These are phyloP conservation scores for Globisporangium paddicum DNA, from an alignment of 352 stramenopile genomes.

Conservation along the genomic window DNA sequence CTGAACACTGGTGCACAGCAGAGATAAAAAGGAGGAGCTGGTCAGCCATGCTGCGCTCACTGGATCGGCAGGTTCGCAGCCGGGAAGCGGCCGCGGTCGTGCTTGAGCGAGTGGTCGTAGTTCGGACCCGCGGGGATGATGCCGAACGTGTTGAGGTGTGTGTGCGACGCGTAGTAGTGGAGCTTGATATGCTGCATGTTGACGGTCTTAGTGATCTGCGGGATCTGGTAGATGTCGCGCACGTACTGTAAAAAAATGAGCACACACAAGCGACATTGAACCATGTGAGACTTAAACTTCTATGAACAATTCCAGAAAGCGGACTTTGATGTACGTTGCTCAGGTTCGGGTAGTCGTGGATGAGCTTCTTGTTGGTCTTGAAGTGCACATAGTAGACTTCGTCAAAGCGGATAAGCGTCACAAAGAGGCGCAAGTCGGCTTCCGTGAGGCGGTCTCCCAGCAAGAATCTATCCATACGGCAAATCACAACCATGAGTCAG, in stretches of 20 bases:
- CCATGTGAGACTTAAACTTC: neutral
- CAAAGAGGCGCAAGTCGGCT: slow-evolving; percentile 76
- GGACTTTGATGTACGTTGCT: slow-evolving; percentile 43
- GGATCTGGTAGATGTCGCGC: slow-evolving; percentile 92
- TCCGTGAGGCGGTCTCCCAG: slow-evolving; percentile 68
- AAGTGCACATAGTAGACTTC: slow-evolving; percentile 85
- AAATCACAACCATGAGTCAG: neutral
- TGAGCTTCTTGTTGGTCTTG: slow-evolving; percentile 87
- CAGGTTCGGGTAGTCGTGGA: slow-evolving; percentile 88
- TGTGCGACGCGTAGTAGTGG: slow-evolving; percentile 96
- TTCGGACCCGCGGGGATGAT: slow-evolving; percentile 89
- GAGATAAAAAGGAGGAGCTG: neutral
- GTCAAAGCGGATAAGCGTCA: slow-evolving; percentile 80
- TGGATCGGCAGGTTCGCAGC: slow-evolving; percentile 28
- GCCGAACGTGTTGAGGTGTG: slow-evolving; percentile 90
- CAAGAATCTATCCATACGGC: slow-evolving; percentile 29
- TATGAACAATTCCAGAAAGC: neutral
- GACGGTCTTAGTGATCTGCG: slow-evolving; percentile 79
- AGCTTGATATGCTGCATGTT: slow-evolving; percentile 97
- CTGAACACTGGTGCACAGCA: slow-evolving; percentile 2
- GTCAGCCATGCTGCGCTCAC: neutral
- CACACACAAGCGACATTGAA: slow-evolving; percentile 4
- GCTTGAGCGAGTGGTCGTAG: slow-evolving; percentile 40
- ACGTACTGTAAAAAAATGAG: slow-evolving; percentile 47
- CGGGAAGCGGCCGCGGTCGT: slow-evolving; percentile 66